Evolutionary conservation across 768 basidiomycete genomes (phyloP), one percentile per base, ranked within the genome.

Genomic region (Rhodotorula sphaerocarpa): DNA sequence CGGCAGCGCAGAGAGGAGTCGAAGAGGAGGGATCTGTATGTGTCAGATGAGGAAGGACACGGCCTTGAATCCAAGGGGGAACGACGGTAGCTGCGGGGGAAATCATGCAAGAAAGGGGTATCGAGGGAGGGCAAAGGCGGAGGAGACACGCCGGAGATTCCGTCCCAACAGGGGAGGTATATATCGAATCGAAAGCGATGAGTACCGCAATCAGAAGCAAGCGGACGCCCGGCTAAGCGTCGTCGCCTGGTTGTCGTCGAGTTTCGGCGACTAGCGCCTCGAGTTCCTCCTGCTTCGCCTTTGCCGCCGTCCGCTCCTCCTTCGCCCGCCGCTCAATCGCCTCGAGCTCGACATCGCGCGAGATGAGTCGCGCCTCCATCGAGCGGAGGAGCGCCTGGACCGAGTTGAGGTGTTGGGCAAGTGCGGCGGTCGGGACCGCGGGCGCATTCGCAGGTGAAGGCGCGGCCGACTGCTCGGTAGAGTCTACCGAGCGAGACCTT

Each of bases 351-450:
- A 57, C 61, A 27, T 59, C 61, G 27, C 66, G 50, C 27, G 61
- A 50, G 28, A 67, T 50, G 15, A 67, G 21, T 18, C 66, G 27
- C 31, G 50, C 39, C 43, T 67, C 66, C 58, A 63, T 63, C 25
- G 58, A 42, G 31, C 66, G n/a, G 10, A 67, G 36, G 18, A 67
- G 42, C 28, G 58, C 50, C 47, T 67, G 66, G 0, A 67, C 57
- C 15, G 61, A 44, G 18, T 67, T 61, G 50, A 67, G 58, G 27
- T 67, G 66, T 4, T 36, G 41, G 12, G 33, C 48, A 18, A 67
- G 45, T 6, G 50, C 58, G 36, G 34, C 23, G 27, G 43, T 16
- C 10, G 41, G 21, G 21, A 43, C 33, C 11, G 28, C 43, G 12
- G 42, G 21, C 5, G 30, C 21, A 1, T 14, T 7, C 0, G 54